Conservation (phyloP, 345 rosid species). For the Adansonia digitata region DNA sequence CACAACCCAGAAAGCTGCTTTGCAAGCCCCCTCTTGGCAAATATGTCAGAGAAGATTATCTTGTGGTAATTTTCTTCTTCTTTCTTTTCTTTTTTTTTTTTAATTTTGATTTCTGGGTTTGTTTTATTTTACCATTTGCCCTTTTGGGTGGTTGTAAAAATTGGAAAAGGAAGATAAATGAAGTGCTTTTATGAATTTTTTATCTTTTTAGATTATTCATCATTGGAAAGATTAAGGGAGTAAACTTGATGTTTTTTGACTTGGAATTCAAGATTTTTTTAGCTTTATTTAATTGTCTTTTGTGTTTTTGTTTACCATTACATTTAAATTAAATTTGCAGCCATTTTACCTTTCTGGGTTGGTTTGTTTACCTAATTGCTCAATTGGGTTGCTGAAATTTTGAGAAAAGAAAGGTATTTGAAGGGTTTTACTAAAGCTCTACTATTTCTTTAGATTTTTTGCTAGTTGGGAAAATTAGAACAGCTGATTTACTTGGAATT, state of each 20-base stretch:
- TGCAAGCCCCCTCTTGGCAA: constrained; percentile 77
- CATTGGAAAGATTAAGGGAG: background rate
- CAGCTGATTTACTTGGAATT: background rate
- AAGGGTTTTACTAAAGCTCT: background rate
- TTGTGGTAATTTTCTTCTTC: constrained; percentile 50
- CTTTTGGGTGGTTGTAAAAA: background rate
- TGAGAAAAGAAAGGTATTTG: background rate
- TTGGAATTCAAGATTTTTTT: too few species aligned
- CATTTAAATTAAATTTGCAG: background rate
- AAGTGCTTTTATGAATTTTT: background rate
- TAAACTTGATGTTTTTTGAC: background rate
- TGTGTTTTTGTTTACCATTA: background rate
- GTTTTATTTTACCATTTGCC: constrained; percentile 6
- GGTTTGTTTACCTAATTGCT: background rate
- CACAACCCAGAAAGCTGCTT: constrained; percentile 53
- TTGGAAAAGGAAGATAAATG: background rate
- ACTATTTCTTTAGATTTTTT: background rate
- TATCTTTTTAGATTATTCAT: background rate
- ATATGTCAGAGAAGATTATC: constrained; percentile 72
- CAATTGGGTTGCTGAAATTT: background rate
- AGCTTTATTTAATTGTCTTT: background rate
- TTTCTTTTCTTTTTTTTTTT: background rate
- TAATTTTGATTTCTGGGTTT: background rate
- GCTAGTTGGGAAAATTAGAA: background rate
- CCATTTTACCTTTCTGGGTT: background rate